Base-by-base conservation (phyloP, 208 protist species). In the Trypanosoma boissoni region DNA sequence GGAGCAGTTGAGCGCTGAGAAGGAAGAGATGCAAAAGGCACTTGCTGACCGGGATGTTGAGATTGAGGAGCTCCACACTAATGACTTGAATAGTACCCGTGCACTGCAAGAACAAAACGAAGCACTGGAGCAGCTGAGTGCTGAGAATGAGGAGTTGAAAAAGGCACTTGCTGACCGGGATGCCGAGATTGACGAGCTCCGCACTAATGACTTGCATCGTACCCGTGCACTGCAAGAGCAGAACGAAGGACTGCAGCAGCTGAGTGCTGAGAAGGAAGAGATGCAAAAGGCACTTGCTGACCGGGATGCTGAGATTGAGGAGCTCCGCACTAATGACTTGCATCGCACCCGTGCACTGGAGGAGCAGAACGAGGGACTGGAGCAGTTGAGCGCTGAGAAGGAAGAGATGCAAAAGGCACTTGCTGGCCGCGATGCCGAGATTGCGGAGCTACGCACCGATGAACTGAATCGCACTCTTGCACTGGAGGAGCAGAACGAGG, bases 371-470 rank as follows among this genome's bases (percentile, higher is more conserved):
- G 34, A 39, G 34, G 8, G 12, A 37, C 37, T 60, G 14, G 10
- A 27, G 1, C 3, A 27, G 18, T 3, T 46, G 1, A 28, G 26
- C 2, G 12, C 44, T 29, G 28, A 39, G 12, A 31, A 1, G 49
- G 28, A 54, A n/a, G 27, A 54, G 1, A 1, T 34, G 60, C 1
- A 50, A 9, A 32, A 68, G 54, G 58, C 64, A 39, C 66, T 78
- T n/a, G n/a, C n/a, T n/a, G n/a, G n/a, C n/a, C n/a, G n/a, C n/a
- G n/a, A n/a, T n/a, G n/a, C n/a, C n/a, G n/a, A n/a, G n/a, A n/a
- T n/a, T n/a, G n/a, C n/a, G n/a, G n/a, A n/a, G n/a, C n/a, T n/a
- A n/a, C n/a, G n/a, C n/a, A n/a, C n/a, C n/a, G n/a, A n/a, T n/a
- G n/a, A n/a, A n/a, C n/a, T n/a, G n/a, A n/a, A 45, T 20, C 7